Evolutionary conservation across 805 yeast genomes (phyloP).

Genomic region (Yamadazyma endophytica): DNA sequence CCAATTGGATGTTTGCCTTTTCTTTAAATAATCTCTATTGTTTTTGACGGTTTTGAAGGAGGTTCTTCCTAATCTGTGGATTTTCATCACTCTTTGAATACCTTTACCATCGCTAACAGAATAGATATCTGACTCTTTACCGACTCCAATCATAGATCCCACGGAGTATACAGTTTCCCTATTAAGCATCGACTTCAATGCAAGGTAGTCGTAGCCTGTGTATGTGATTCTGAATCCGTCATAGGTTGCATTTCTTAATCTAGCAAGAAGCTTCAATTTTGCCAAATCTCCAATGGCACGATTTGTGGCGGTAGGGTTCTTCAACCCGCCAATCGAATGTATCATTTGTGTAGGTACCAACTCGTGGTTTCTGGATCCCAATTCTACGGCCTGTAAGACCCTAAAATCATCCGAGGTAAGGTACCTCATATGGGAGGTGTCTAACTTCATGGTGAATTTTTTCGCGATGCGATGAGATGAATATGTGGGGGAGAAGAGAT

Average conservation of each 20-base stretch:
- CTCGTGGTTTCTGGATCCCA: conserved; percentile 90
- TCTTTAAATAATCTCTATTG: conserved; percentile 84
- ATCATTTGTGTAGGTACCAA: conserved; percentile 88
- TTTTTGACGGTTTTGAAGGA: conserved; percentile 90
- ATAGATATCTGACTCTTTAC: conserved; percentile 95
- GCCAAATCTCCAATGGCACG: conserved; percentile 83
- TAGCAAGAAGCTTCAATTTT: conserved; percentile 71
- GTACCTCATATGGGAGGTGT: conserved; percentile 90
- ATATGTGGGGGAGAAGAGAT: no score
- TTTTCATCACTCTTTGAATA: conserved; percentile 67
- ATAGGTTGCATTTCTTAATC: conserved; percentile 84
- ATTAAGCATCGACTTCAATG: conserved; percentile 77
- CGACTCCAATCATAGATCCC: conserved; percentile 90
- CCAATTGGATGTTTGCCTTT: conserved; percentile 79
- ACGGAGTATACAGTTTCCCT: conserved; percentile 70
- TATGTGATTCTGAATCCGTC: conserved; percentile 91
- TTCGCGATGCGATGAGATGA: conserved; percentile 7
- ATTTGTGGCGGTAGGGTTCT: conserved; percentile 71
- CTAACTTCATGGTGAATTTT: conserved; percentile 67
- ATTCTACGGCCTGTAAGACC: conserved; percentile 83
- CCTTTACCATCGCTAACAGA: conserved; percentile 70
- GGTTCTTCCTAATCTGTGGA: conserved; percentile 90
- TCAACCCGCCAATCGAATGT: conserved; percentile 71
- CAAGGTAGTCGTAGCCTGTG: conserved; percentile 89
- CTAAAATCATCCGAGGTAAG: conserved; percentile 86